phyloP scores from a whole-genome alignment of 2,329 filamentous ascomycete genomes.

The Penicillium sp. region DNA sequence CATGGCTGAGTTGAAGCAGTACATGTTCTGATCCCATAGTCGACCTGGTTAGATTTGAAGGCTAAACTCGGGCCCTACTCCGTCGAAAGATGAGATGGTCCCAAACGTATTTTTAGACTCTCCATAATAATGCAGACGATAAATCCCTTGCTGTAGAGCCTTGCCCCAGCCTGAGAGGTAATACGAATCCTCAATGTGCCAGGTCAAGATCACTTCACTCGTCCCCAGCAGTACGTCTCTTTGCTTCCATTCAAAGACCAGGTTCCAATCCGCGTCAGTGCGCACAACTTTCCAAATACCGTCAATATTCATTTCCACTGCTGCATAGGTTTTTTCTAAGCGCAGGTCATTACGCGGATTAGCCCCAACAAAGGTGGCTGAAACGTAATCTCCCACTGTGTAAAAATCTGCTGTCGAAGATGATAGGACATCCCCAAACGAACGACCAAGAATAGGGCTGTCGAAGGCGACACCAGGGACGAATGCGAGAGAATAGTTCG shows the following conservation, averaged over 20 bases:
- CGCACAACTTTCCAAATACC: neutral
- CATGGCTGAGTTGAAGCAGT: neutral
- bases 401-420: neutral
- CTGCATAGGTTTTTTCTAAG: neutral
- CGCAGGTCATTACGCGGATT: neutral
- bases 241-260: neutral
- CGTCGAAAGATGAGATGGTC: neutral
- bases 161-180: neutral
- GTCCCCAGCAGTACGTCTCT: neutral
- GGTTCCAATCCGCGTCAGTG: neutral
- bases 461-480: neutral
- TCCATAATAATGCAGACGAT: neutral
- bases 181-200: neutral
- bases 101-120: neutral
- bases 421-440: neutral
- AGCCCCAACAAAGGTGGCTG: neutral
- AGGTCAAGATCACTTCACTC: neutral
- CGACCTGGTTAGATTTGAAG: neutral
- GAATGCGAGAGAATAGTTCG: neutral
- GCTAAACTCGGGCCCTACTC: neutral
- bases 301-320: neutral
- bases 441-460: neutral
- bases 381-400: neutral
- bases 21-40: neutral
- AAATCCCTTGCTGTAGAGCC: neutral